A percentile compares a stretch with the other conserved stretches of the same genome.
phyloP scores from a whole-genome alignment of 2,329 filamentous ascomycete genomes.

The Bipolaris cookei region DNA sequence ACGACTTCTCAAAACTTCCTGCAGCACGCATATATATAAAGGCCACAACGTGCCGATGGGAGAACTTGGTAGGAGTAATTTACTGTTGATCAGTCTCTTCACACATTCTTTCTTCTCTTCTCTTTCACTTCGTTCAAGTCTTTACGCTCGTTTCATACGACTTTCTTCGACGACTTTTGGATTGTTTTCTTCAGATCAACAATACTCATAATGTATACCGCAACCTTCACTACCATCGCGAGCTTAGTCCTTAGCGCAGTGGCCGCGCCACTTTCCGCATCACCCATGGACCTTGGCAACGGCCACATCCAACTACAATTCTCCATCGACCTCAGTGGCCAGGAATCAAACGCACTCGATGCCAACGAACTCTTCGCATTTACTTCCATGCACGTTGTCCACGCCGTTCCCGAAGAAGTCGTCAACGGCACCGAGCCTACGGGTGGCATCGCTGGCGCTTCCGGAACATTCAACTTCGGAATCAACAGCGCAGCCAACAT shows the following conservation, averaged over 20 bases:
- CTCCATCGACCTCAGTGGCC: slow-evolving; percentile 28
- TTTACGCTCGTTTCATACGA: slow-evolving; percentile 8
- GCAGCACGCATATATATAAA: slow-evolving; percentile 8
- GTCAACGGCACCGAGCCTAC: slow-evolving; percentile 54
- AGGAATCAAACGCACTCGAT: slow-evolving; percentile 12
- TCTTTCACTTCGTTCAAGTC: slow-evolving; percentile 8
- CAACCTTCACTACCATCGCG: slow-evolving; percentile 14
- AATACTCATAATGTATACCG: slow-evolving; percentile 29
- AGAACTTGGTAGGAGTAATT: slow-evolving; percentile 18
- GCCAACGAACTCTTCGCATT: slow-evolving; percentile 46
- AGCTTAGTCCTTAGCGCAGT: slow-evolving; percentile 19
- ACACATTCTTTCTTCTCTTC: slow-evolving; percentile 18
- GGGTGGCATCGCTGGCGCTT: slow-evolving; percentile 54
- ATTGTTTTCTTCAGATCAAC: neutral
- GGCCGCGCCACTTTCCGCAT: slow-evolving; percentile 18
- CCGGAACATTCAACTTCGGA: slow-evolving; percentile 60
- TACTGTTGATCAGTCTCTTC: slow-evolving; percentile 38
- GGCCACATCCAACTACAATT: slow-evolving; percentile 23
- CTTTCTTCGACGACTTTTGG: neutral
- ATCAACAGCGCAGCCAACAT: slow-evolving; percentile 56
- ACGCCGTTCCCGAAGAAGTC: slow-evolving; percentile 59
- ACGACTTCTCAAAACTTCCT: neutral
- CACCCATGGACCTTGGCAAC: slow-evolving; percentile 14
- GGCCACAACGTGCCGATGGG: neutral
- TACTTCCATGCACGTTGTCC: slow-evolving; percentile 58